phyloP scores from a whole-genome alignment of 2,329 filamentous ascomycete genomes.

The Clarireedia monteithiana region DNA sequence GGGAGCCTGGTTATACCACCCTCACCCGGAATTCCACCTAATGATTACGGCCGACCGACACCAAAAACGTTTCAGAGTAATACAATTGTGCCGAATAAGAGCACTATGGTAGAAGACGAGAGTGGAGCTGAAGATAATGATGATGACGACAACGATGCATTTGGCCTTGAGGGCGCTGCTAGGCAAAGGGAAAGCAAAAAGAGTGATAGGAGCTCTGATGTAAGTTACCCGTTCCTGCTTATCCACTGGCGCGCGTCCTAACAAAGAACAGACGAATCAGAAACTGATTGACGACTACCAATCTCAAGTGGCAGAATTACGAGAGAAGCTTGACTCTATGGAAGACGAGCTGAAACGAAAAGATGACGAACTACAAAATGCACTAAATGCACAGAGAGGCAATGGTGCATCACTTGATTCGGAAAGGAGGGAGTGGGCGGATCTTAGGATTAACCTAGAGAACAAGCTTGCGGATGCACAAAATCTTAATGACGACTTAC shows the following conservation, averaged over 20 bases:
- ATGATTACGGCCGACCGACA: conserved; percentile 67
- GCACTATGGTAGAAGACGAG: conserved; percentile 92
- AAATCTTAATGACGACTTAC: conserved; percentile 69
- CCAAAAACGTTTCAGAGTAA: conserved; percentile 91
- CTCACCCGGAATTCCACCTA: conserved; percentile 50
- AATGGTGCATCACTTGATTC: conserved; percentile 42
- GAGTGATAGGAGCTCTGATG: conserved; percentile 33
- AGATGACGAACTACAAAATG: conserved; percentile 58
- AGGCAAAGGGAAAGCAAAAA: conserved; percentile 32
- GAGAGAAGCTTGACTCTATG: conserved; percentile 64
- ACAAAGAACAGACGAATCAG: conserved; percentile 48
- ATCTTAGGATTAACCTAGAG: conserved; percentile 60
- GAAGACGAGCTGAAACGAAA: conserved; percentile 63
- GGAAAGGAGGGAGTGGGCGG: conserved; percentile 65
- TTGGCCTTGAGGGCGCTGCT: conserved; percentile 44
- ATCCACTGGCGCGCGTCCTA: conserved; percentile 13
- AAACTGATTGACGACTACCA: conserved; percentile 75
- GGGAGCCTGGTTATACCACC: conserved; percentile 40
- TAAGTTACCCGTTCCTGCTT: conserved; percentile 17
- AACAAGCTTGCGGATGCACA: conserved; percentile 67
- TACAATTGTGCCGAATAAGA: conserved; percentile 95
- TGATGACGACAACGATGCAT: conserved; percentile 68
- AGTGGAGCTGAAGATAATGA: conserved; percentile 62
- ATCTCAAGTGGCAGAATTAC: conserved; percentile 64
- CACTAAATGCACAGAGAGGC: conserved; percentile 52